Conservation (phyloP, 1,139 yeast species). For the Starmera stellimalicola region DNA sequence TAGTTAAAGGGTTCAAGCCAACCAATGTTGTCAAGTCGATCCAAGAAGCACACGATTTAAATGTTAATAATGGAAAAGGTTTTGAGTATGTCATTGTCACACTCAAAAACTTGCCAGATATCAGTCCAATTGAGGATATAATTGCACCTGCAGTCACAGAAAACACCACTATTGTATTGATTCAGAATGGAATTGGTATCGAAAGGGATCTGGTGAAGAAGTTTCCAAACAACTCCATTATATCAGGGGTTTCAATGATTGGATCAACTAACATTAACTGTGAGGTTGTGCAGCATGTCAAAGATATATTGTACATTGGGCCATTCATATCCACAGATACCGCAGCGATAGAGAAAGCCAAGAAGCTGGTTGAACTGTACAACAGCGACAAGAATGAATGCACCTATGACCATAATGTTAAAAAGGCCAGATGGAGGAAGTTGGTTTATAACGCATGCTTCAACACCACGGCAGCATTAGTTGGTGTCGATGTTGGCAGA, state of each 20-base stretch:
- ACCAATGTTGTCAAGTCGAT: slow-evolving; percentile 27
- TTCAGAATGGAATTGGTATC: slow-evolving; percentile 72
- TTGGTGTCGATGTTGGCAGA: slow-evolving; percentile 50
- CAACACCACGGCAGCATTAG: slow-evolving; percentile 52
- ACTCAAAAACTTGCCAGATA: slow-evolving; percentile 70
- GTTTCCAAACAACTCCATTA: slow-evolving; percentile 48
- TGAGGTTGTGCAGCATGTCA: slow-evolving; percentile 38
- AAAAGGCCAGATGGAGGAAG: slow-evolving; percentile 61
- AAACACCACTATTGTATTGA: slow-evolving; percentile 45
- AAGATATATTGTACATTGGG: slow-evolving; percentile 48
- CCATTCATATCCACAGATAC: slow-evolving; percentile 33
- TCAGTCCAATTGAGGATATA: slow-evolving; percentile 47
- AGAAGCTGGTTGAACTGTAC: slow-evolving; percentile 42
- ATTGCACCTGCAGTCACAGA: slow-evolving; percentile 45
- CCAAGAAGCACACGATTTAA: slow-evolving; percentile 28
- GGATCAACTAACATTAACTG: slow-evolving; percentile 54
- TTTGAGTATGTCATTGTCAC: slow-evolving; percentile 62
- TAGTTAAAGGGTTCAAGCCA: slow-evolving; percentile 45
- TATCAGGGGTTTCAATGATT: slow-evolving; percentile 64
- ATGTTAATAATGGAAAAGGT: slow-evolving; percentile 37
- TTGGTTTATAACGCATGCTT: slow-evolving; percentile 60
- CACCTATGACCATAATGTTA: slow-evolving; percentile 36
- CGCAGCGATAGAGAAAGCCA: slow-evolving; percentile 25
- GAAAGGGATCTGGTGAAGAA: slow-evolving; percentile 49
- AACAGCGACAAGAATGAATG: slow-evolving; percentile 34